Conservation (phyloP, 768 basidiomycete species). For the Mycena galericulata region DNA sequence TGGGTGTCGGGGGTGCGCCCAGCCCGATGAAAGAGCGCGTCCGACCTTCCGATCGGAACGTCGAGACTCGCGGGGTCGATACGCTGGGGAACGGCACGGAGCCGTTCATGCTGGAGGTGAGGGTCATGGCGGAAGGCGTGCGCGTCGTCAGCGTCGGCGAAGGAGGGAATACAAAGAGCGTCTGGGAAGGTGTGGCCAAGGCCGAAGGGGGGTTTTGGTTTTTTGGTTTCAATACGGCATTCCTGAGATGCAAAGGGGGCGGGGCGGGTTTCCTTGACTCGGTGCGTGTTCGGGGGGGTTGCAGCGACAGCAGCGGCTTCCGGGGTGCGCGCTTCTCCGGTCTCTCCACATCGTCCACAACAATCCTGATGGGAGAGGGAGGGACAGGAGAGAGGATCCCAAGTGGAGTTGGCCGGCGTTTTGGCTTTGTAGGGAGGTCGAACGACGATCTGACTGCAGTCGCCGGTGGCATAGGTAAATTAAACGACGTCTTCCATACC, state of each 20-base stretch:
- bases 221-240: conserved; percentile 49
- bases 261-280: conserved; percentile 67
- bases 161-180: conserved; percentile 88
- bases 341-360: conserved; percentile 48
- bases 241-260: conserved; percentile 67
- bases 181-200: conserved; percentile 77
- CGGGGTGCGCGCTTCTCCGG: conserved; percentile 33
- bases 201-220: conserved; percentile 41
- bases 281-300: conserved; percentile 62
- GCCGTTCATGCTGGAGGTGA: conserved; percentile 69
- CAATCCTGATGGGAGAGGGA: conserved; percentile 73
- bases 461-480: conserved; percentile 60
- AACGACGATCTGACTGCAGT: conserved; percentile 68
- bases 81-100: conserved; percentile 60
- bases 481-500: conserved; percentile 70
- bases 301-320: conserved; percentile 40
- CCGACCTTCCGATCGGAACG: conserved; percentile 73
- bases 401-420: conserved; percentile 72
- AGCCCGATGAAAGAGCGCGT: conserved; percentile 82
- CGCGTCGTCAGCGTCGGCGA: conserved; percentile 70
- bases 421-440: conserved; percentile 60
- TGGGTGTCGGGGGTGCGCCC: conserved; percentile 76
- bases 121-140: conserved; percentile 86
- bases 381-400: conserved; percentile 77
- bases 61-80: conserved; percentile 77